Conservation (phyloP, 1,284 basidiomycete species). For the Trametes versicolor region DNA sequence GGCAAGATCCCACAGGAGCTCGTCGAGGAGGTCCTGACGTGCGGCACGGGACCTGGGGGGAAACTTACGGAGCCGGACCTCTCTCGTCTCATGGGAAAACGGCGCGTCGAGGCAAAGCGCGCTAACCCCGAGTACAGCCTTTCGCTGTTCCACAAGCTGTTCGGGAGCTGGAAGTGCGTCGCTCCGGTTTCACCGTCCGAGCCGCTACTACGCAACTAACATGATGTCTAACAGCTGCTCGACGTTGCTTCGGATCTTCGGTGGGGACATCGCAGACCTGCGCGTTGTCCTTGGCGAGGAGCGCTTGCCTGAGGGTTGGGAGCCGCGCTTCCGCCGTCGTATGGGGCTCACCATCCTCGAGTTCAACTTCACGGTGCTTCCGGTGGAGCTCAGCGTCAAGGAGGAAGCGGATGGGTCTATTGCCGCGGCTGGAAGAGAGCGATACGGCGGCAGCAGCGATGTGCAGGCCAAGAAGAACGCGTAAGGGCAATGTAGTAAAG, state of each 20-base stretch:
- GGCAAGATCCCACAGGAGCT: slow-evolving; percentile 55
- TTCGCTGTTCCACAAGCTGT: slow-evolving; percentile 60
- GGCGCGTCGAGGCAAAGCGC: slow-evolving; percentile 61
- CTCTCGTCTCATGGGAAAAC: slow-evolving; percentile 61
- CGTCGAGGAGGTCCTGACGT: slow-evolving; percentile 65
- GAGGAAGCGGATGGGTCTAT: slow-evolving; percentile 40
- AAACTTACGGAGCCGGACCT: slow-evolving; percentile 64
- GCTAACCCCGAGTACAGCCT: slow-evolving; percentile 65
- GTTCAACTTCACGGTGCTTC: slow-evolving; percentile 65
- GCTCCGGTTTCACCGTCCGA: neutral
- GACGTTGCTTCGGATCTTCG: slow-evolving; percentile 68
- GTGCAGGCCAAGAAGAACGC: neutral
- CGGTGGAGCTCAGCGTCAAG: slow-evolving; percentile 57
- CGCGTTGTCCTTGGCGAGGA: slow-evolving; percentile 67
- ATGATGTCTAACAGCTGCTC: slow-evolving; percentile 52
- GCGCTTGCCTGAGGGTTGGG: slow-evolving; percentile 73
- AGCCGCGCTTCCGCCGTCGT: slow-evolving; percentile 59
- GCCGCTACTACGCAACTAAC: neutral
- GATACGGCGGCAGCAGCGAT: neutral
- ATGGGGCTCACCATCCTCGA: slow-evolving; percentile 65
- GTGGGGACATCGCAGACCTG: slow-evolving; percentile 66
- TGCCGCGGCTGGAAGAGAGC: slow-evolving; percentile 4
- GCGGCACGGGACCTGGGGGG: slow-evolving; percentile 60
- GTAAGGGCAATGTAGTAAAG: neutral
- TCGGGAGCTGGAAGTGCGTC: slow-evolving; percentile 73